Conservation (phyloP, 495 filamentous ascomycete species). For the Tirmania nivea region DNA sequence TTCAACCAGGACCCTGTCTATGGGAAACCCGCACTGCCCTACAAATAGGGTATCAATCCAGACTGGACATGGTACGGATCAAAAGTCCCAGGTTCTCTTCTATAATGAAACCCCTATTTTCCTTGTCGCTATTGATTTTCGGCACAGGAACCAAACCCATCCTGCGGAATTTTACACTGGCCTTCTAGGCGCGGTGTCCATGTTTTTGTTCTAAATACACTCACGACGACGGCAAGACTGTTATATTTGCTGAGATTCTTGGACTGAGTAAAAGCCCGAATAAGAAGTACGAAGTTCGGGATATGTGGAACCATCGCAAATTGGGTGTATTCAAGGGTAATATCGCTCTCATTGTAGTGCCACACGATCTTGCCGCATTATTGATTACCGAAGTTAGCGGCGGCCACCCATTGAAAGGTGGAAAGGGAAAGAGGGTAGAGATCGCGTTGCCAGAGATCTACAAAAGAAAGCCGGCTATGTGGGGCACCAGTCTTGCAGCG, state of each 20-base stretch:
- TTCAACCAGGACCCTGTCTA: constrained; percentile 38
- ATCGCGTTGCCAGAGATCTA: constrained; percentile 9
- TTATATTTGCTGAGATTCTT: constrained; percentile 5
- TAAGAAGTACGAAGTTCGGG: constrained; percentile 7
- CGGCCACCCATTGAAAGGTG: constrained; percentile 5
- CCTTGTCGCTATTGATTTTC: no score
- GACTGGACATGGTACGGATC: constrained; percentile 35
- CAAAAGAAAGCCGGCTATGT: constrained; percentile 10
- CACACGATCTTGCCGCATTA: constrained; percentile 10
- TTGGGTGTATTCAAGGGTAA: constrained; percentile 7
- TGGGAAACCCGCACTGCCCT: constrained; percentile 35
- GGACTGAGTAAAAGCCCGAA: constrained; percentile 3
- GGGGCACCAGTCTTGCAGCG: no score
- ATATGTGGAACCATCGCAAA: constrained; percentile 10
- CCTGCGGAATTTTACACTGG: constrained; percentile 44
- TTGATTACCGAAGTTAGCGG: constrained; percentile 11
- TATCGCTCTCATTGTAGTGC: constrained; percentile 6
- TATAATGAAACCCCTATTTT: no score
- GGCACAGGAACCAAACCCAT: constrained; percentile 25
- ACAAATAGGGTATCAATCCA: constrained; percentile 41
- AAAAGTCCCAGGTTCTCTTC: no score
- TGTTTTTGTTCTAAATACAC: constrained; percentile 10
- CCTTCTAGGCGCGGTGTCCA: constrained; percentile 18
- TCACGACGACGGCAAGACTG: constrained; percentile 8
- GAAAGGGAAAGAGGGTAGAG: constrained; percentile 2